Evolutionary conservation across 257 asterid species (phyloP).

Genomic region (Fraxinus cuspidata): DNA sequence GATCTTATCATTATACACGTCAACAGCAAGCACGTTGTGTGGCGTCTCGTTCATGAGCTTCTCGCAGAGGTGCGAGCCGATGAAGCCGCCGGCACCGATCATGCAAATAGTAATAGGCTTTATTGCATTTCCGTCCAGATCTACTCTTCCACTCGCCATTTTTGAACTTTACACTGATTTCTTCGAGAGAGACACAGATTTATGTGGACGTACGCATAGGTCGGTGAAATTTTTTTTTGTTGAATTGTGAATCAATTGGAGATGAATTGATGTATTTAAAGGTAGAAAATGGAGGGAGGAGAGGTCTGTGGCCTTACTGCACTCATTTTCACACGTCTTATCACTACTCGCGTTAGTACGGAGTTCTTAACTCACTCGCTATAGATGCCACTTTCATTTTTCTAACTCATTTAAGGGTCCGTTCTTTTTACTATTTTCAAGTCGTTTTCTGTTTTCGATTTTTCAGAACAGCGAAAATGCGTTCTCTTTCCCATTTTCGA

Average conservation of each 20-base stretch:
- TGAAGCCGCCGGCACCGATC: constrained; percentile 76
- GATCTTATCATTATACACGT: constrained; percentile 60
- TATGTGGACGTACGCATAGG: background rate
- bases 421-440: too few relatives aligned
- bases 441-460: too few relatives aligned
- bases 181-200: background rate
- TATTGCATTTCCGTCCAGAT: constrained; percentile 56
- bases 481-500: too few relatives aligned
- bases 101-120: constrained; percentile 54
- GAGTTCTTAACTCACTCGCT: too few relatives aligned
- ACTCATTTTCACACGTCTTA: too few relatives aligned
- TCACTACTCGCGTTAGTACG: too few relatives aligned
- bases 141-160: constrained; percentile 54
- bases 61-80: constrained; percentile 66
- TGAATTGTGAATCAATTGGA: background rate
- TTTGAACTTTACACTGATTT: background rate
- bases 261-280: constrained; percentile 30
- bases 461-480: too few relatives aligned
- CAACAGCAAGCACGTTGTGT: constrained; percentile 60
- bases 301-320: background rate
- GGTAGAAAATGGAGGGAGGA: constrained; percentile 29
- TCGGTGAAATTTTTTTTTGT: background rate
- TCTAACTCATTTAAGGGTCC: too few relatives aligned
- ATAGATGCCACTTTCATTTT: too few relatives aligned
- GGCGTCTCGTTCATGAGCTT: constrained; percentile 53